phyloP scores from a whole-genome alignment of 148 eudicot genomes.

The Chenopodium berlandieri region DNA sequence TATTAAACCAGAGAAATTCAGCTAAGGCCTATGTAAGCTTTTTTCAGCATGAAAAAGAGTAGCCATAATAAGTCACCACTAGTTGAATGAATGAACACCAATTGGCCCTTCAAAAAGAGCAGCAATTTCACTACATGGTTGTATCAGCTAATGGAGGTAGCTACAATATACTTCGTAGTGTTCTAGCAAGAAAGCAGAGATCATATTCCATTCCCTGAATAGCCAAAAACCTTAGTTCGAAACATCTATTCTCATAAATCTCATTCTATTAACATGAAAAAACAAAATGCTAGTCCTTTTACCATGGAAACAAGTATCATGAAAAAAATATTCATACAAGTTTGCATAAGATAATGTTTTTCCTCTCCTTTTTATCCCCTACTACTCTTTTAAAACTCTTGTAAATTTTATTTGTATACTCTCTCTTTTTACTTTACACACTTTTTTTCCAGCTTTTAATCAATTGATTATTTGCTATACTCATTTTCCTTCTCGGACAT shows the following conservation, averaged over 20 bases:
- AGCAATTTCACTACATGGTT: not conserved
- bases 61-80: not conserved
- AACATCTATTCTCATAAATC: not conserved
- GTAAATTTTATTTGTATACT: too few species aligned
- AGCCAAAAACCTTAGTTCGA: not conserved
- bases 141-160: not conserved
- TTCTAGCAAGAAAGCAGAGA: not conserved
- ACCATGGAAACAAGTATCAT: too few species aligned
- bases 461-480: too few species aligned
- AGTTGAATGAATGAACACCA: not conserved
- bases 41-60: not conserved
- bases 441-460: too few species aligned
- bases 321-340: too few species aligned
- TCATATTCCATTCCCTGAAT: not conserved
- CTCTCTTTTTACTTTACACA: too few species aligned
- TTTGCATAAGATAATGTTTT: too few species aligned
- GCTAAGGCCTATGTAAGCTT: not conserved
- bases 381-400: too few species aligned
- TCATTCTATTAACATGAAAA: not conserved
- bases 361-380: too few species aligned
- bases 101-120: not conserved
- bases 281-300: not conserved
- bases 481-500: too few species aligned
- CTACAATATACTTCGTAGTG: not conserved
- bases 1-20: not conserved